phyloP scores from a whole-genome alignment of 768 basidiomycete genomes.

The Tricholoma sp. region DNA sequence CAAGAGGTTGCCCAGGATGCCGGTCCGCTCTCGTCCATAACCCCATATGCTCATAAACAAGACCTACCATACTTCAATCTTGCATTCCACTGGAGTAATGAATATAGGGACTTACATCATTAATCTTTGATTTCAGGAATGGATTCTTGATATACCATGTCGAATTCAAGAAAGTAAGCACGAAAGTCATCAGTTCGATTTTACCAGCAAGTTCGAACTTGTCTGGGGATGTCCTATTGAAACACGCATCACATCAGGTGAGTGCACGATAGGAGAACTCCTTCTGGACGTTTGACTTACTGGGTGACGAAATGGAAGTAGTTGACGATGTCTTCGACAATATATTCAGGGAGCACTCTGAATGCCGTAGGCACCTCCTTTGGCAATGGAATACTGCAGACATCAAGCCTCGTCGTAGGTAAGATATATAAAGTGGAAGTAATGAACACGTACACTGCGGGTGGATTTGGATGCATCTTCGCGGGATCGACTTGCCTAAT shows the following conservation, averaged over 20 bases:
- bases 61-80: conserved; percentile 37
- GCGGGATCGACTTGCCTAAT: conserved; percentile 85
- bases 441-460: conserved; percentile 52
- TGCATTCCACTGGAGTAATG: not conserved
- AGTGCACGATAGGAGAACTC: not conserved
- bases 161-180: conserved; percentile 85
- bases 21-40: conserved; percentile 60
- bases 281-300: conserved; percentile 36
- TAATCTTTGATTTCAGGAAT: conserved; percentile 93
- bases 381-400: conserved; percentile 78
- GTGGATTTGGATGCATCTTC: conserved; percentile 66
- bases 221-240: conserved; percentile 54
- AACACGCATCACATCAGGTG: conserved; percentile 14
- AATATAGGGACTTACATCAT: conserved; percentile 57
- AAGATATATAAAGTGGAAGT: not conserved
- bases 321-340: conserved; percentile 90
- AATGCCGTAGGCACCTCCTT: conserved; percentile 81
- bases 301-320: conserved; percentile 81
- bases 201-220: conserved; percentile 83
- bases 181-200: conserved; percentile 81
- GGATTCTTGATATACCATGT: conserved; percentile 99
- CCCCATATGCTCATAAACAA: conserved; percentile 70
- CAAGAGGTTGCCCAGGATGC: conserved; percentile 76
- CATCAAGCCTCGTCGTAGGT: not conserved
- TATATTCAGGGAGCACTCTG: conserved; percentile 87